Evolutionary conservation across 495 filamentous ascomycete species (phyloP).

Genomic region (Podospora conica): DNA sequence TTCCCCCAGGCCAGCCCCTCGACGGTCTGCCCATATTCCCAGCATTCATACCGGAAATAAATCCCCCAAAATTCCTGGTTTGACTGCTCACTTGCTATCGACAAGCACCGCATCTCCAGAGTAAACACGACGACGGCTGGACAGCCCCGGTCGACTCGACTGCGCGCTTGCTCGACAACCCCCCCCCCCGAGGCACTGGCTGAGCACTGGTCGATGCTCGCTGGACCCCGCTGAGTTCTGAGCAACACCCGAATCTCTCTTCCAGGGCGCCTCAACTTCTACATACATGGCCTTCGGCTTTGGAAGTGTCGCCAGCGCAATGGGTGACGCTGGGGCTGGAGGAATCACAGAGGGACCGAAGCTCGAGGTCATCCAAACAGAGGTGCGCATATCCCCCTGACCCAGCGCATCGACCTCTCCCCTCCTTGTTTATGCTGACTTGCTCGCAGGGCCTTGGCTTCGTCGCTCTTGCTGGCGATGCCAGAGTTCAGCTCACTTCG

Average conservation of each 20-base stretch:
- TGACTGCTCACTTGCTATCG: background rate
- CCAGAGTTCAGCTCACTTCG: slow-evolving; percentile 72
- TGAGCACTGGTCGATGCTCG: slow-evolving; percentile 14
- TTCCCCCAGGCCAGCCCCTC: background rate
- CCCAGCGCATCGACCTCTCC: background rate
- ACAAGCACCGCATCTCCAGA: background rate
- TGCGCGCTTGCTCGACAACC: background rate
- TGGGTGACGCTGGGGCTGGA: slow-evolving; percentile 29
- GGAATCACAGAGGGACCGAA: slow-evolving; percentile 48
- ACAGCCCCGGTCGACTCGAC: too few species aligned
- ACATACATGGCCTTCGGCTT: slow-evolving; percentile 65
- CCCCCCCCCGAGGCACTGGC: background rate
- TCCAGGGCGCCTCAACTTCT: slow-evolving; percentile 22
- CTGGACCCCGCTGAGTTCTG: slow-evolving; percentile 5
- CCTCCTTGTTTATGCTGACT: slow-evolving; percentile 9
- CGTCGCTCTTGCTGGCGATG: slow-evolving; percentile 68
- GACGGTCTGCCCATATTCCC: background rate
- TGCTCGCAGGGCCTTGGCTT: slow-evolving; percentile 68
- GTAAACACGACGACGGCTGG: background rate
- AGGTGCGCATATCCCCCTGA: slow-evolving; percentile 13
- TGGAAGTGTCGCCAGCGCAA: slow-evolving; percentile 25
- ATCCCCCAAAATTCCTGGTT: background rate
- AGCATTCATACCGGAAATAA: background rate
- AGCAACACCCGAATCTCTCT: slow-evolving; percentile 23
- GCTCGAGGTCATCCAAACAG: slow-evolving; percentile 54